phyloP scores from a whole-genome alignment of 805 yeast genomes.

The Phaffomyces thermotolerans region DNA sequence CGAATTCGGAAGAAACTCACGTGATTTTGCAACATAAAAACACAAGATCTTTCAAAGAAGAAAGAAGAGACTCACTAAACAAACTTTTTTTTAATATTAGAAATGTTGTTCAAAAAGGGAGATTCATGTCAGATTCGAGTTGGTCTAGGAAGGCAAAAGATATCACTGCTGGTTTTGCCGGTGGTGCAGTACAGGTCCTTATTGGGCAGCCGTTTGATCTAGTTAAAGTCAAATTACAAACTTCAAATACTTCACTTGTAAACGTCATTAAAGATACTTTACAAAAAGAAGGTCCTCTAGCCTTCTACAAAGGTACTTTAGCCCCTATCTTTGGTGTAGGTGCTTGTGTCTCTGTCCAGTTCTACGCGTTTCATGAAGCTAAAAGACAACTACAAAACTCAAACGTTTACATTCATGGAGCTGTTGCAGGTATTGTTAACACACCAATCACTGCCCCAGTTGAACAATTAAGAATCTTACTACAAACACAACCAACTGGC shows the following conservation, averaged over 20 bases:
- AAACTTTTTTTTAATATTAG: too few relatives aligned
- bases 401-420: slow-evolving; percentile 81
- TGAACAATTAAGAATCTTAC: slow-evolving; percentile 87
- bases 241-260: slow-evolving; percentile 71
- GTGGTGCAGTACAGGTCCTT: slow-evolving; percentile 93
- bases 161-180: slow-evolving; percentile 78
- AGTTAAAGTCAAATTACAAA: slow-evolving; percentile 86
- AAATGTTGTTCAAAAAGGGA: neutral
- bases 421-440: slow-evolving; percentile 86
- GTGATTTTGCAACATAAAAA: slow-evolving; percentile 6
- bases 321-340: slow-evolving; percentile 95
- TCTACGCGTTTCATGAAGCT: slow-evolving; percentile 85
- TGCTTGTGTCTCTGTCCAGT: slow-evolving; percentile 93
- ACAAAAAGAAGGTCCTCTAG: slow-evolving; percentile 74
- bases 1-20: neutral
- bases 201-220: slow-evolving; percentile 93
- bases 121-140: slow-evolving; percentile 24
- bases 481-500: slow-evolving; percentile 62
- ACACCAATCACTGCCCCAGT: slow-evolving; percentile 89
- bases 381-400: slow-evolving; percentile 55
- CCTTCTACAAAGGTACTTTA: slow-evolving; percentile 88
- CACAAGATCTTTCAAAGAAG: too few relatives aligned
- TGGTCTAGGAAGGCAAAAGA: slow-evolving; percentile 43
- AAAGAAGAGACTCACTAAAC: neutral
- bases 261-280: slow-evolving; percentile 69